Conservation (phyloP, 768 basidiomycete species). For the Boletus reticuloceps region DNA sequence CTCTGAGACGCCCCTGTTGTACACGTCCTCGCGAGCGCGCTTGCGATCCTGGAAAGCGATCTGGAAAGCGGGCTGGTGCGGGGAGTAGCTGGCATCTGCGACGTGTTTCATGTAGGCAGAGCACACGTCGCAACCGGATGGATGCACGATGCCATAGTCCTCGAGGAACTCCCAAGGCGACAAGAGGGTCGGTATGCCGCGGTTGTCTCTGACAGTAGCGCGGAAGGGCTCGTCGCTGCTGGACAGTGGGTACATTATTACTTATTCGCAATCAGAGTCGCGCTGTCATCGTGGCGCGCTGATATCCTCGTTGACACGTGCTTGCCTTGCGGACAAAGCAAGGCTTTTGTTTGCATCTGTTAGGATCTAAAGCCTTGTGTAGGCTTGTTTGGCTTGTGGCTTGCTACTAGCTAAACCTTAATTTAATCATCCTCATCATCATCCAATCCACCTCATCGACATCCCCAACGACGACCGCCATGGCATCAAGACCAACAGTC, state of each 20-base stretch:
- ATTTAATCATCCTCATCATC: not conserved
- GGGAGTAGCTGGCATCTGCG: constrained; percentile 38
- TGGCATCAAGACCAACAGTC: constrained; percentile 94
- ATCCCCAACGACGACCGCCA: constrained; percentile 38
- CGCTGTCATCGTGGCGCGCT: constrained; percentile 9
- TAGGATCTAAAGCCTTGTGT: constrained; percentile 17
- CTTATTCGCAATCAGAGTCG: not conserved
- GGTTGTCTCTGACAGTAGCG: constrained; percentile 26
- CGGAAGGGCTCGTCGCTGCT: constrained; percentile 33
- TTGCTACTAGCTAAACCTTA: constrained; percentile 27
- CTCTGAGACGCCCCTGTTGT: constrained; percentile 39
- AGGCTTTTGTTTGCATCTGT: constrained; percentile 29
- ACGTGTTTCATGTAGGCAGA: constrained; percentile 40
- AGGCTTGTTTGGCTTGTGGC: constrained; percentile 25
- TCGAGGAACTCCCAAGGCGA: constrained; percentile 41
- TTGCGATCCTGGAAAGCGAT: constrained; percentile 40
- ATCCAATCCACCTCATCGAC: constrained; percentile 31
- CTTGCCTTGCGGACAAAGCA: constrained; percentile 25
- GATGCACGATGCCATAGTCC: constrained; percentile 40
- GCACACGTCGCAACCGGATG: constrained; percentile 38
- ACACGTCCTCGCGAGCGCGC: constrained; percentile 37
- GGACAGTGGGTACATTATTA: constrained; percentile 33
- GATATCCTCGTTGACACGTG: constrained; percentile 33
- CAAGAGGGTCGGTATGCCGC: constrained; percentile 32
- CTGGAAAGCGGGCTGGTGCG: constrained; percentile 38